Base-by-base conservation (phyloP, 495 filamentous ascomycete species). In the Elaphomyces granulatus region DNA sequence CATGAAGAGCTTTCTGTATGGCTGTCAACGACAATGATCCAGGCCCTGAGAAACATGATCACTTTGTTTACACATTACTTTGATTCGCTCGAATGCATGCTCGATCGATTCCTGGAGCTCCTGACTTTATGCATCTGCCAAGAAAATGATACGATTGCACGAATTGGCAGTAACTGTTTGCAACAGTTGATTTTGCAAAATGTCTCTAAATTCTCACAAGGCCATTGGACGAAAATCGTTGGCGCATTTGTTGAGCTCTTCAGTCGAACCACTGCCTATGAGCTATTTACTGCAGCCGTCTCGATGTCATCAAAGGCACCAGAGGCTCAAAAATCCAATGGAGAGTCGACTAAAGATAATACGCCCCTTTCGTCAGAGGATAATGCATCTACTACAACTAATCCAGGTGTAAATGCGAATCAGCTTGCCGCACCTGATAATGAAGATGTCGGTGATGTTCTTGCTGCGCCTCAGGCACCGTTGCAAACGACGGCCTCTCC, bases 21-120 rank as follows among this genome's bases (percentile, higher is more conserved):
- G 90, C 70, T 99, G 23, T 94, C 87, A 9, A 99, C 90, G 0
- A 99, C 90, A 15, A 96, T 99, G 87, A 99, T 99, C 34, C 90
- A 99, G 57, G 90, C 90, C 12, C 63, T 99, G 45, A 77, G 90
- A 35, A 96, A 94, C 60, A 94, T 99, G 81, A 95, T 99, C 49
- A 87, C 81, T 0, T 74, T 99, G 17, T 96, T 99, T 53, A 99
- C 90, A 0, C 90, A 99, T 57, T 96, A 95, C 59, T 99, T 96
- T 48, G 85, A 93, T 41, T 72, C 84, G 0, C 63, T 99, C 18
- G 85, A 95, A 55, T 88, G 93, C 54, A 96, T 99, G 92, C 71
- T 99, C 15, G 85, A 94, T 51, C 69, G 88, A 18, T 94, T 96
- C 52, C 65, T 99, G 28, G 87, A 96, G 50, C 74, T 99, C 8